These are phyloP conservation scores for Piper betle DNA, from an alignment of 164 flowering plant species.

Conservation along the genomic window DNA sequence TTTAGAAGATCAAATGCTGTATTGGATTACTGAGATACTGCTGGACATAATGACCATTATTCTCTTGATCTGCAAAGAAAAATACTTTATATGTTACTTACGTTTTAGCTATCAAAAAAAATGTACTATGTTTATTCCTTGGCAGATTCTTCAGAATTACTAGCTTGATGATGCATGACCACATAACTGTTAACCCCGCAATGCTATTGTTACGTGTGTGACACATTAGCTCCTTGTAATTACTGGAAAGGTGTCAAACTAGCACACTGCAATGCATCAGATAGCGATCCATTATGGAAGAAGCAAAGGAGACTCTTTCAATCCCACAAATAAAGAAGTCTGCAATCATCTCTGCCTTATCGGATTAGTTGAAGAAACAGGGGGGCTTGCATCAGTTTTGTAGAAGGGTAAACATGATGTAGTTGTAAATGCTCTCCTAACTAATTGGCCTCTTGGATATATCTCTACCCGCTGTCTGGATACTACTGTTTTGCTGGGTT, in stretches of 20 bases:
- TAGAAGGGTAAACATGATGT: too few relatives aligned
- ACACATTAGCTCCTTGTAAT: constrained; percentile 4
- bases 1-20: too few relatives aligned
- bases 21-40: too few relatives aligned
- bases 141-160: not conserved
- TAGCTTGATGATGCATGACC: not conserved
- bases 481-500: too few relatives aligned
- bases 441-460: too few relatives aligned
- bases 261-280: constrained; percentile 5
- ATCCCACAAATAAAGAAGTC: not conserved
- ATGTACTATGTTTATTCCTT: not conserved
- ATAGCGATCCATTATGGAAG: constrained; percentile 2
- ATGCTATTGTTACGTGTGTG: constrained; percentile 11
- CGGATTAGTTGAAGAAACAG: too few relatives aligned
- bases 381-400: not conserved
- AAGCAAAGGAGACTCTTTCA: not conserved
- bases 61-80: too few relatives aligned
- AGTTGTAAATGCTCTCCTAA: too few relatives aligned
- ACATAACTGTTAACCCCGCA: not conserved
- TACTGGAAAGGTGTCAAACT: constrained; percentile 2
- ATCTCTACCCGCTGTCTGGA: too few relatives aligned
- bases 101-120: not conserved
- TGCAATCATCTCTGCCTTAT: too few relatives aligned
- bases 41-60: too few relatives aligned
- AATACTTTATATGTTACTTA: too few relatives aligned